phyloP scores from a whole-genome alignment of 192 early-diverging fungal genomes.

The Chytriomyces hyalinus region DNA sequence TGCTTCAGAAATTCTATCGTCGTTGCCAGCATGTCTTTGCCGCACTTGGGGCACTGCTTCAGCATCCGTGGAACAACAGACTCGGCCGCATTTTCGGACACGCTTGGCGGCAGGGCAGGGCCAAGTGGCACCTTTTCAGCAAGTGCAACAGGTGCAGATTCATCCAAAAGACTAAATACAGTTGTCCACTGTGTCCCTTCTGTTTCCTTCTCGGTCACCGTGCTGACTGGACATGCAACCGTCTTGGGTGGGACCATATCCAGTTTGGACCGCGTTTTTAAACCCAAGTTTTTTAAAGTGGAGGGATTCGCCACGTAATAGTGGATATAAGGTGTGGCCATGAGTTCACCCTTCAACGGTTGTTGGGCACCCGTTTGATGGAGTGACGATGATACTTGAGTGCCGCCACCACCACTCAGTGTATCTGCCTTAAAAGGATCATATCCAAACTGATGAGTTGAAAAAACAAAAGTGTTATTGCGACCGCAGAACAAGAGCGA shows the following conservation, averaged over 20 bases:
- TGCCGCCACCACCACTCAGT: no score
- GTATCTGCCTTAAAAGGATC: constrained; percentile 40
- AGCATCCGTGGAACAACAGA: neutral
- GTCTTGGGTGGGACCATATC: neutral
- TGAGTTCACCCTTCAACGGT: constrained; percentile 28
- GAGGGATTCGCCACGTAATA: constrained; percentile 37
- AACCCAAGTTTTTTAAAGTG: constrained; percentile 7
- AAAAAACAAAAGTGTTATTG: constrained; percentile 11
- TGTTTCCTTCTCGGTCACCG: neutral
- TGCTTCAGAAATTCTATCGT: constrained; percentile 41
- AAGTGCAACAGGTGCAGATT: neutral
- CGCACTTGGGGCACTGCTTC: constrained; percentile 33
- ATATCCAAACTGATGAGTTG: constrained; percentile 45
- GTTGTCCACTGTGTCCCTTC: neutral
- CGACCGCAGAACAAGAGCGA: neutral
- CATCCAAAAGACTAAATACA: neutral
- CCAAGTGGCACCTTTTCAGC: neutral
- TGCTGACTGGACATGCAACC: neutral
- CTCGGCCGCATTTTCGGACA: neutral
- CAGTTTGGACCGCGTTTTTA: constrained; percentile 20
- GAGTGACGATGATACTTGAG: no score
- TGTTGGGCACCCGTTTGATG: neutral
- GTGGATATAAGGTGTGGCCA: constrained; percentile 46
- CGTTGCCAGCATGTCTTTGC: constrained; percentile 25
- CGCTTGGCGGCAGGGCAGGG: neutral